phyloP scores from a whole-genome alignment of 23 red algal genomes.

The Pyropia yezoensis region DNA sequence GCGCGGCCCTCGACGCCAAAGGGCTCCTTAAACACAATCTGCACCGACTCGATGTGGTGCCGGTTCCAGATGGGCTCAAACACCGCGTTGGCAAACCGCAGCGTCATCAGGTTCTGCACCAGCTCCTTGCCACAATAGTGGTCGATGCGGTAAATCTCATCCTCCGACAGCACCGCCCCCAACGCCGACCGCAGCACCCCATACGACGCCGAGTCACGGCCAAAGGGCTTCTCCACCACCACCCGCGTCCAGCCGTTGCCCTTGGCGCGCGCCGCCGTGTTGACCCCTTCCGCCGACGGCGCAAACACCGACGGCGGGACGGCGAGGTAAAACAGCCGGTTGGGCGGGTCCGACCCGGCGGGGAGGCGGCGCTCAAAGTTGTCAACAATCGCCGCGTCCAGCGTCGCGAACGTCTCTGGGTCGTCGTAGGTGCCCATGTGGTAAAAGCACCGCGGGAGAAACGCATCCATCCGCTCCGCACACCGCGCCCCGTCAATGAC shows the following conservation, averaged over 20 bases:
- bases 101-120: slow-evolving; percentile 91
- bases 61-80: slow-evolving; percentile 96
- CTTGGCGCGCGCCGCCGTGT: slow-evolving; percentile 29
- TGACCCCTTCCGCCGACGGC: slow-evolving; percentile 28
- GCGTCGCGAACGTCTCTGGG: slow-evolving; percentile 23
- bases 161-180: slow-evolving; percentile 51
- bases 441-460: slow-evolving; percentile 82
- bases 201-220: slow-evolving; percentile 65
- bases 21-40: slow-evolving; percentile 87
- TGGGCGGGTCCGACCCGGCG: slow-evolving; percentile 7
- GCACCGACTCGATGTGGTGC: slow-evolving; percentile 72
- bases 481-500: slow-evolving; percentile 85
- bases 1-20: slow-evolving; percentile 90
- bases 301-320: slow-evolving; percentile 77
- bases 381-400: slow-evolving; percentile 27
- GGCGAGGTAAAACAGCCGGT: slow-evolving; percentile 86
- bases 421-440: slow-evolving; percentile 57
- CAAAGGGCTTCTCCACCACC: slow-evolving; percentile 94
- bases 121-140: slow-evolving; percentile 95
- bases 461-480: slow-evolving; percentile 80
- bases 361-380: slow-evolving; percentile 32
- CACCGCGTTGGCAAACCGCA: slow-evolving; percentile 88
- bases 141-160: slow-evolving; percentile 89
- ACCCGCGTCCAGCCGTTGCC: slow-evolving; percentile 75
- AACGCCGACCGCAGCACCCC: slow-evolving; percentile 37